Base-by-base conservation (phyloP, 1,284 basidiomycete species). In the Trichosporon sp. region DNA sequence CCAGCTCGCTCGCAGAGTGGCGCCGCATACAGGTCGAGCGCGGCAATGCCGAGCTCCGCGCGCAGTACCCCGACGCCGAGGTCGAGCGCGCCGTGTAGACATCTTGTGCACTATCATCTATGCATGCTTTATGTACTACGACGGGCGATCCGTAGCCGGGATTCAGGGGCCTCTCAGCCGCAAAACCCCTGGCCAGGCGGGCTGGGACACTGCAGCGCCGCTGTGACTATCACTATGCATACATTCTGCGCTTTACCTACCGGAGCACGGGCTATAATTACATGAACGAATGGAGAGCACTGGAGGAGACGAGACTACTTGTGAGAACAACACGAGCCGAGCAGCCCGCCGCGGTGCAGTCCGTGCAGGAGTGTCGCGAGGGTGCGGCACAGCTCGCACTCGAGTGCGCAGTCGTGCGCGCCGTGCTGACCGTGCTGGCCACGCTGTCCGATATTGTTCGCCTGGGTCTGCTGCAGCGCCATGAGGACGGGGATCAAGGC, bases 1-100 rank as follows among this genome's bases (percentile, higher is more conserved):
- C 80, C 5, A 74, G 72, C 25, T 78, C 77, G 73, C 56, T 82
- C 35, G 73, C 78, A 7, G 81, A 82, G 68, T 80, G 79, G 81
- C 73, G 80, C 65, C 72, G 81, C 32, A 67, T 75, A 12, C 75
- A 80, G 65, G 80, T 82, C 11, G 77, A 78, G 62, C 63, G 67
- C 65, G 70, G 65, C n/a, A 78, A 80, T 67, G 51, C 31, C 23
- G 56, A 60, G 27, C 56, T 60, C 6, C 11, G 31, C 7, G 29
- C 29, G 2, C 27, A 32, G 29, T 8, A 51, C 11, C 47, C 56
- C 8, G 18, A n/a, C 29, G 56, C 56, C 7, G 13, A 2, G 56
- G 32, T 60, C 18, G 27, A 60, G 2, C 56, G 56, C 29, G 21
- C 31, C 2, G 18, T 60, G 56, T 60, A 60, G 31, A 18, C 21